Conservation (phyloP, 2,329 filamentous ascomycete genomes). For the Penicillium sp. region DNA sequence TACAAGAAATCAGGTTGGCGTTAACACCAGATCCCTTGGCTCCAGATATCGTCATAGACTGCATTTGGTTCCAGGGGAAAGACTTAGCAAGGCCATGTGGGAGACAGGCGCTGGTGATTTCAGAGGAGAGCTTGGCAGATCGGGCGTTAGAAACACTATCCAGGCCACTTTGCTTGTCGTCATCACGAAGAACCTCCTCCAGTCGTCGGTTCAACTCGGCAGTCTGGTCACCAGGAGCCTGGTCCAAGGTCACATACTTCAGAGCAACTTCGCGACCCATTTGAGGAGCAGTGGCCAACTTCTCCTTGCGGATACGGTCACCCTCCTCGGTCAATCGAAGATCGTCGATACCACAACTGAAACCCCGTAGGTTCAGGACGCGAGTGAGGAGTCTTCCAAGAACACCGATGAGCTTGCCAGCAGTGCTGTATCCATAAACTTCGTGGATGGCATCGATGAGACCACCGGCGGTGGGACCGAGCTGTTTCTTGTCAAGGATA, state of each 20-base stretch:
- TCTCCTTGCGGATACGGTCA: constrained; percentile 67
- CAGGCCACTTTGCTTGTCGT: constrained; percentile 84
- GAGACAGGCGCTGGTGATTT: constrained; percentile 74
- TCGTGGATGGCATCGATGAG: constrained; percentile 92
- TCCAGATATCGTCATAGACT: constrained; percentile 95
- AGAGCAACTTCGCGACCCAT: constrained; percentile 78
- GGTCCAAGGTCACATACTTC: constrained; percentile 80
- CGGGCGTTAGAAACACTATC: constrained; percentile 79
- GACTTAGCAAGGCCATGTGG: constrained; percentile 81
- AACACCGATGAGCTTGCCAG: constrained; percentile 83
- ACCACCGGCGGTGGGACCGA: constrained; percentile 82
- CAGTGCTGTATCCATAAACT: constrained; percentile 81
- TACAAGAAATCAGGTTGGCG: constrained; percentile 95
- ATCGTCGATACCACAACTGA: constrained; percentile 97
- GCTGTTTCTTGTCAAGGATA: constrained; percentile 92
- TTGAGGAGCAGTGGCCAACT: constrained; percentile 63
- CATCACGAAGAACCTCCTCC: constrained; percentile 86
- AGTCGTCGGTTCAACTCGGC: constrained; percentile 72
- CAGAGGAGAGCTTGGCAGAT: constrained; percentile 69
- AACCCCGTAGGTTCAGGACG: constrained; percentile 87
- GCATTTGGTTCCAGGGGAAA: constrained; percentile 98
- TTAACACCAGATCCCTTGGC: constrained; percentile 93
- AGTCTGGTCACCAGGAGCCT: constrained; percentile 62
- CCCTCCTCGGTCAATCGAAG: constrained; percentile 78
- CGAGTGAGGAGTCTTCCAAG: constrained; percentile 86